A percentile compares a stretch with the other conserved stretches of the same genome.
These are phyloP conservation scores for Dothideomycetes sp. DNA, from an alignment of 2,329 filamentous ascomycete species.

Conservation along the genomic window DNA sequence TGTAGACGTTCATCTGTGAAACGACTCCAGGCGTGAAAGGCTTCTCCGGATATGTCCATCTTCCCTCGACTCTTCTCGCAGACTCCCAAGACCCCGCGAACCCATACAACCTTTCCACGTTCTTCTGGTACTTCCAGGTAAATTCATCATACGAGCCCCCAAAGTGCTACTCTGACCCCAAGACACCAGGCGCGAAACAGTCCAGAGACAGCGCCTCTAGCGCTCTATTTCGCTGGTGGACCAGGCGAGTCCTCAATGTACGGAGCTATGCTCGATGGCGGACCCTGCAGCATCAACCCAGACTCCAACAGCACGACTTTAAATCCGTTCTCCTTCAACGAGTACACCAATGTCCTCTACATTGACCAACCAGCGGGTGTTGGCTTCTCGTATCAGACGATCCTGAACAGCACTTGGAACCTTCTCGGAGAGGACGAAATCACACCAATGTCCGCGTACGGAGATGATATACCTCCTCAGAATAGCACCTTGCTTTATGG, in stretches of 20 bases:
- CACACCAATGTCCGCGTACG: slow-evolving; percentile 12
- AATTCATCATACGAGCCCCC: too few species aligned
- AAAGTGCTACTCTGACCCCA: too few species aligned
- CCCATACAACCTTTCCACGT: slow-evolving; percentile 21
- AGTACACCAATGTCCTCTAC: slow-evolving; percentile 28
- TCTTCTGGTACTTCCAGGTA: slow-evolving; percentile 48
- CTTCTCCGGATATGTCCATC: slow-evolving; percentile 24
- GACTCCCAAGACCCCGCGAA: slow-evolving; percentile 27
- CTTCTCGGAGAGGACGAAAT: slow-evolving; percentile 29
- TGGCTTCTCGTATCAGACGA: slow-evolving; percentile 34
- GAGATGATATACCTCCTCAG: slow-evolving; percentile 9
- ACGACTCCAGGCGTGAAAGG: slow-evolving; percentile 37
- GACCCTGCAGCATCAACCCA: slow-evolving; percentile 33
- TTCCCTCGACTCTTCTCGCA: slow-evolving; percentile 7
- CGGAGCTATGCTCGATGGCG: slow-evolving; percentile 49
- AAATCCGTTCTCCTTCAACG: slow-evolving; percentile 36
- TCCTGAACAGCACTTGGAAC: slow-evolving; percentile 49
- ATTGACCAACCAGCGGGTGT: slow-evolving; percentile 27
- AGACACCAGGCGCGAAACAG: slow-evolving; percentile 28
- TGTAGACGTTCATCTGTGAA: too few species aligned
- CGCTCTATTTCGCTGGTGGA: slow-evolving; percentile 55
- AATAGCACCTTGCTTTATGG: slow-evolving; percentile 15
- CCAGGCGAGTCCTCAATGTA: slow-evolving; percentile 53
- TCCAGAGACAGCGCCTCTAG: slow-evolving; percentile 36
- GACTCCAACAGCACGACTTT: slow-evolving; percentile 29